Conservation (phyloP, 192 early-diverging fungal genomes). For the Entomortierella chlamydospora region DNA sequence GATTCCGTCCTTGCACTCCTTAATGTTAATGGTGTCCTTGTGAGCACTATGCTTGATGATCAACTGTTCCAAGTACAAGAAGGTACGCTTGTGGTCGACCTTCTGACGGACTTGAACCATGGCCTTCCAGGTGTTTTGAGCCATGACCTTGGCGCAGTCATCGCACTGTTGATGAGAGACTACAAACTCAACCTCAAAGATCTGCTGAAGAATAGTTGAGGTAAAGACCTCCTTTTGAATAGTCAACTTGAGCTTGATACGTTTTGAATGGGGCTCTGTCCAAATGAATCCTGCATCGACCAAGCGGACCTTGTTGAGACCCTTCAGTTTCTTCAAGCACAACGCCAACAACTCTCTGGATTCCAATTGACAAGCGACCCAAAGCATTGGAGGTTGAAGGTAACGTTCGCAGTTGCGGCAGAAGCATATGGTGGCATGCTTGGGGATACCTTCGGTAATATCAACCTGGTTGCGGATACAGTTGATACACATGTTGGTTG, state of each 20-base stretch:
- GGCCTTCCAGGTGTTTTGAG: constrained; percentile 98
- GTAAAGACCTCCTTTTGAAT: constrained; percentile 99
- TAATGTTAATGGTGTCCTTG: constrained; percentile 98
- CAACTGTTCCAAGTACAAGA: constrained; percentile 97
- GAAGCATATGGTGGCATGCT: constrained; percentile 95
- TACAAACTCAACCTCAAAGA: constrained; percentile 95
- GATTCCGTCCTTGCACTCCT: constrained; percentile 94
- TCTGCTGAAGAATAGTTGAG: constrained; percentile 94
- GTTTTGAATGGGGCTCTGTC: constrained; percentile 90
- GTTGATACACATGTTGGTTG: constrained; percentile 98
- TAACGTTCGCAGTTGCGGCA: constrained; percentile 98
- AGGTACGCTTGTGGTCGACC: constrained; percentile 97
- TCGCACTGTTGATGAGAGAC: constrained; percentile 94
- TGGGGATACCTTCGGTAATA: constrained; percentile 97
- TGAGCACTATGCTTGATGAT: constrained; percentile 98
- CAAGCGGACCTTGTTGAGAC: constrained; percentile 91
- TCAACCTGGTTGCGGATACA: constrained; percentile 97
- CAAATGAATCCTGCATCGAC: constrained; percentile 98
- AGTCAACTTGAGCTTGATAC: constrained; percentile 97
- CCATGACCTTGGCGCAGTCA: constrained; percentile 94
- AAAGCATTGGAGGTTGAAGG: constrained; percentile 93
- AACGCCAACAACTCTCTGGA: constrained; percentile 90
- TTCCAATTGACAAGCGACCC: constrained; percentile 91
- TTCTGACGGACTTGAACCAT: constrained; percentile 98
- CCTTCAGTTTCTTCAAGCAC: constrained; percentile 93